Base-by-base conservation (phyloP, 257 asterid species). In the Plantago elongata region DNA sequence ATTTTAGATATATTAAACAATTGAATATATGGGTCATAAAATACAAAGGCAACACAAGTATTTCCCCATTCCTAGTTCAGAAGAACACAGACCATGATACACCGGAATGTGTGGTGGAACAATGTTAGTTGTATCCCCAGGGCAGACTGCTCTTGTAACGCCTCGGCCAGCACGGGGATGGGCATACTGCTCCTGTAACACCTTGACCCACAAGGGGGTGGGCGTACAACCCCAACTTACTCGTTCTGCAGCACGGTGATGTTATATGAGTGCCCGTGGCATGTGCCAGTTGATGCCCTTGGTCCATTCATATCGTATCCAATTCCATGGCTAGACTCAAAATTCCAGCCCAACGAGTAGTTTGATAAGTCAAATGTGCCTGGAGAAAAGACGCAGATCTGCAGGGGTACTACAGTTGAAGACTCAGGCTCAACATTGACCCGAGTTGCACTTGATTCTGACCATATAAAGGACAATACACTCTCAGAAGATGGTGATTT, bases 331-430 rank as follows among this genome's bases (percentile, higher is more conserved):
- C 72, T 63, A 7, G 69, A 29, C 7, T 67, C 51, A 10, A 80
- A 51, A 69, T 74, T 80, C 97, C 97, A 93, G 62, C 79, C 84
- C 81, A 93, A 58, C 0, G 81, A 71, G 81, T 87, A 93, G 82
- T 82, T 87, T 7, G 99, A 93, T 54, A 93, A 65, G 71, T 93
- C 99, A 61, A 66, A 87, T 18, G 97, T 89, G 49, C 99, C 99
- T 0, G 95, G 90, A 60, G 90, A 72, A 70, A 93, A 87, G 34
- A 80, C 87, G 30, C 90, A 75, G 27, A 89, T 73, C 66, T 87
- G 84, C 13, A 93, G 78, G 54, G 94, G 85, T 63, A 87, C 69
- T 70, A 80, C 81, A 13, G 71, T 64, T 2, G 85, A 80, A 51
- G 94, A 81, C 70, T 78, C 59, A 0, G 96, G 94, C 27, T 75